These are phyloP conservation scores for Nicotiana rustica DNA, from an alignment of 305 asterid genomes.

Conservation along the genomic window DNA sequence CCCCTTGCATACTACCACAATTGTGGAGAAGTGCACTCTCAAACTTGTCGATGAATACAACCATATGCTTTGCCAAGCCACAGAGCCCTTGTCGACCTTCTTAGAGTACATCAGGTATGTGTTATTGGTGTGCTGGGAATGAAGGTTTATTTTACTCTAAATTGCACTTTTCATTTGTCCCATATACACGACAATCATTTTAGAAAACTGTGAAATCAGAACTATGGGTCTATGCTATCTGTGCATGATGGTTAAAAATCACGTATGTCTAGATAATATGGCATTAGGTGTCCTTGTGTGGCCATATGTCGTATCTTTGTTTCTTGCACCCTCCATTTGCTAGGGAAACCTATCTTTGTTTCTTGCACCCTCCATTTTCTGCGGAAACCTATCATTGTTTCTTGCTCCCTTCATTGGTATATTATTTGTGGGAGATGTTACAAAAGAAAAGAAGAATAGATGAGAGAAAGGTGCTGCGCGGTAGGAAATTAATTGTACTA, in stretches of 20 bases:
- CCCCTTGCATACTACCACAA: conserved; percentile 90
- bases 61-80: conserved; percentile 93
- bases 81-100: conserved; percentile 92
- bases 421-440: neutral
- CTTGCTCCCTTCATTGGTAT: neutral
- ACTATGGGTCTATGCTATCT: neutral
- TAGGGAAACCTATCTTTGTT: neutral
- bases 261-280: neutral
- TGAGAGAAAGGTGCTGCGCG: neutral
- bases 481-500: neutral
- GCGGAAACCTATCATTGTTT: neutral
- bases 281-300: neutral
- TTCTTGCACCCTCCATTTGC: neutral
- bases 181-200: neutral
- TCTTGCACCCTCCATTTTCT: neutral
- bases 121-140: neutral
- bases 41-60: conserved; percentile 93
- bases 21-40: conserved; percentile 97
- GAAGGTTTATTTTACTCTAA: neutral
- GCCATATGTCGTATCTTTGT: neutral
- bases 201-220: neutral
- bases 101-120: conserved; percentile 80
- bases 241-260: neutral
- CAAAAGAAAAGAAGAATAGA: neutral
- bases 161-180: neutral